A percentile compares a stretch with the other conserved stretches of the same genome.
phyloP scores from a whole-genome alignment of 2,329 filamentous ascomycete genomes.

The Ophiocordyceps sinensis region DNA sequence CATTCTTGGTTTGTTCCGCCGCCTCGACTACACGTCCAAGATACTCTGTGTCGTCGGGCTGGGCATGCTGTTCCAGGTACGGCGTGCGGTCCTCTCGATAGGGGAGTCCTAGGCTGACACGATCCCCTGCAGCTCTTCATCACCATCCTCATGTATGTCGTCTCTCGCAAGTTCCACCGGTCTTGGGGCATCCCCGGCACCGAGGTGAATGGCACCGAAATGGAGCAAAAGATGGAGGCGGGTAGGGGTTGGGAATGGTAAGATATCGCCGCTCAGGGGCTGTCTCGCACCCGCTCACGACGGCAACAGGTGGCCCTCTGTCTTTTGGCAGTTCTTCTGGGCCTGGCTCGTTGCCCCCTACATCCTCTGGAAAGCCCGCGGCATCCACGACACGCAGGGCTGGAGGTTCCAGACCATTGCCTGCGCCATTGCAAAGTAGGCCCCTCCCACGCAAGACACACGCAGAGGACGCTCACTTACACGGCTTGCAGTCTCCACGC shows the following conservation, averaged over 20 bases:
- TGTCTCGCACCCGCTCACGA: not conserved
- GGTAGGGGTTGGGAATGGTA: constrained; percentile 49
- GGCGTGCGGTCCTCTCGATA: constrained; percentile 7
- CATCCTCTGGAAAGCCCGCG: constrained; percentile 45
- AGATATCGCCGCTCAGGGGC: not conserved
- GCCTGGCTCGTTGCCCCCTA: constrained; percentile 46
- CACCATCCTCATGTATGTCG: constrained; percentile 42
- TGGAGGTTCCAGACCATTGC: constrained; percentile 50
- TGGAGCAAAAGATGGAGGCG: constrained; percentile 29
- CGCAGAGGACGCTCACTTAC: constrained; percentile 41
- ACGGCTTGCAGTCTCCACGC: constrained; percentile 46
- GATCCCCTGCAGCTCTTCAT: constrained; percentile 36
- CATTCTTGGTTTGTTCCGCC: constrained; percentile 14
- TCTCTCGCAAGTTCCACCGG: constrained; percentile 47
- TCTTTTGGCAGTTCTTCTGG: constrained; percentile 52
- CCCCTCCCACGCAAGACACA: constrained; percentile 28
- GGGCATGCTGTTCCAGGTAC: constrained; percentile 44
- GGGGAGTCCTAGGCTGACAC: constrained; percentile 13
- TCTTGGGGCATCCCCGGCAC: constrained; percentile 45
- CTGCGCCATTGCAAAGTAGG: constrained; percentile 31
- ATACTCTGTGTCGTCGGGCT: constrained; percentile 34
- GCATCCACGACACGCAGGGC: constrained; percentile 49
- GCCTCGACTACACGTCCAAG: constrained; percentile 30
- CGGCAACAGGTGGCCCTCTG: constrained; percentile 32
- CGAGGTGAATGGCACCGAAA: constrained; percentile 38